phyloP scores from a whole-genome alignment of 169 alveolate genomes.

The Plasmodium blacklocki region DNA sequence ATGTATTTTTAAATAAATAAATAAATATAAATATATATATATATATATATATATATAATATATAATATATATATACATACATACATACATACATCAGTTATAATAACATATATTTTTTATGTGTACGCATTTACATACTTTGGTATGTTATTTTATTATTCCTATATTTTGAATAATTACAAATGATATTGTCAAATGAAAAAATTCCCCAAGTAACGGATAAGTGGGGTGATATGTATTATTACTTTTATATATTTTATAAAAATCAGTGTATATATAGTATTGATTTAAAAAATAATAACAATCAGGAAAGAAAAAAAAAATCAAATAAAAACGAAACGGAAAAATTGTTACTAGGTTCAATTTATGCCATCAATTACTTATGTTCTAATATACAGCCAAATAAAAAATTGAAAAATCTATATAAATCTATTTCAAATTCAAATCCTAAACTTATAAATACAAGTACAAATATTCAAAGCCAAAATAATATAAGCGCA shows the following conservation, averaged over 20 bases:
- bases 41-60: no score
- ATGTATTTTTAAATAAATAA: no score
- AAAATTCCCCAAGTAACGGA: slow-evolving; percentile 22
- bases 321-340: slow-evolving; percentile 32
- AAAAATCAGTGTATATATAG: slow-evolving; percentile 68
- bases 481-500: slow-evolving; percentile 27
- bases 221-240: slow-evolving; percentile 24
- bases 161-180: no score
- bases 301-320: slow-evolving; percentile 33
- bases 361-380: slow-evolving; percentile 70
- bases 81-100: no score
- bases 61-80: no score
- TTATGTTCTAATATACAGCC: slow-evolving; percentile 75
- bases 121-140: no score
- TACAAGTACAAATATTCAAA: slow-evolving; percentile 19
- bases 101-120: no score
- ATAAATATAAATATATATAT: no score
- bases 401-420: slow-evolving; percentile 60
- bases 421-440: slow-evolving; percentile 31
- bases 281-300: slow-evolving; percentile 39
- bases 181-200: slow-evolving; percentile 25
- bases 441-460: slow-evolving; percentile 28
- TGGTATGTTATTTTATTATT: no score
- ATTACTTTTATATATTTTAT: slow-evolving; percentile 68
- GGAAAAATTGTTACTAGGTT: slow-evolving; percentile 57